These are phyloP conservation scores for Suillus alpinus DNA, from an alignment of 768 basidiomycete genomes.

Conservation along the genomic window DNA sequence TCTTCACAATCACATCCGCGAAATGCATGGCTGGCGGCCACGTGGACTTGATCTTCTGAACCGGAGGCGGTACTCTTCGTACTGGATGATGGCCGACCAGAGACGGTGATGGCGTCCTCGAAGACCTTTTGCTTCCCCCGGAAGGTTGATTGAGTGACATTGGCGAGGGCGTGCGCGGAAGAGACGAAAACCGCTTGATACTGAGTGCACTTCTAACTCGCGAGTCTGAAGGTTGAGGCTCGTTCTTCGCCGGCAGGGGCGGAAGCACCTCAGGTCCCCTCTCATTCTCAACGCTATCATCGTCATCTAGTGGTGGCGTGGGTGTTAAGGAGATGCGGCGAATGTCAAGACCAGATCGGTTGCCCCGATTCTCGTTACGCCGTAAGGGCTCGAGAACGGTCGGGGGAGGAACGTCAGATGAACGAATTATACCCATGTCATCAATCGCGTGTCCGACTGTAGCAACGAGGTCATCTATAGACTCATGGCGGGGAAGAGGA, in stretches of 20 bases:
- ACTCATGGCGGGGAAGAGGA: constrained; percentile 26
- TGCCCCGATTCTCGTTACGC: constrained; percentile 26
- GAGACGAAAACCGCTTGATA: constrained; percentile 48
- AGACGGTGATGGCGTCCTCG: constrained; percentile 24
- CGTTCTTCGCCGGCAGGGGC: constrained; percentile 29
- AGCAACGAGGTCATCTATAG: constrained; percentile 37
- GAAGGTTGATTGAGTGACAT: constrained; percentile 36
- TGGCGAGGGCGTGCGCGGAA: constrained; percentile 69
- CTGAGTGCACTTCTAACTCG: constrained; percentile 27
- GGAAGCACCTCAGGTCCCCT: constrained; percentile 16
- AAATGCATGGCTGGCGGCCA: constrained; percentile 72
- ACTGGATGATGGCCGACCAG: constrained; percentile 34
- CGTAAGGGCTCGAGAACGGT: constrained; percentile 41
- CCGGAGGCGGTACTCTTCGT: constrained; percentile 16
- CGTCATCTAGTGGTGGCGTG: constrained; percentile 15
- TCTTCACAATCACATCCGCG: constrained; percentile 56
- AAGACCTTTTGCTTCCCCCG: constrained; percentile 20
- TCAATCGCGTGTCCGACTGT: constrained; percentile 37
- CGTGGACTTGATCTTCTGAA: constrained; percentile 32
- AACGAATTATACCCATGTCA: constrained; percentile 34
- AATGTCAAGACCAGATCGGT: constrained; percentile 28
- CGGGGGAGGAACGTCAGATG: constrained; percentile 34
- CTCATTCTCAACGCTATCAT: constrained; percentile 14
- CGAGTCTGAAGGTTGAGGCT: constrained; percentile 19
- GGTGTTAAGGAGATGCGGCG: constrained; percentile 22